These are phyloP conservation scores for Lepiota subincarnata DNA, from an alignment of 768 basidiomycete genomes.

Conservation along the genomic window DNA sequence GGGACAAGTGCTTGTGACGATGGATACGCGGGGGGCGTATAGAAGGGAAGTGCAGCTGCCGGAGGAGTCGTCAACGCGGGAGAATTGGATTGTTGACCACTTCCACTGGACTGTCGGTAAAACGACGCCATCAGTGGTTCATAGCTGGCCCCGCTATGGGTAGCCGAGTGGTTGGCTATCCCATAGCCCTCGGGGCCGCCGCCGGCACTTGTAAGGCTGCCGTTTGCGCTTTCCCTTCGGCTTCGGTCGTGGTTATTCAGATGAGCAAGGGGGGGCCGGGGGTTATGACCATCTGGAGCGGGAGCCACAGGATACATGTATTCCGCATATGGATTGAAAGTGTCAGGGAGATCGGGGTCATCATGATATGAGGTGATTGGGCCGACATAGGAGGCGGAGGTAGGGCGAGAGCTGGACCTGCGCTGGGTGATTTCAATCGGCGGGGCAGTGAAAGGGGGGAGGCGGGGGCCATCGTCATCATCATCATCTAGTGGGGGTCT, in stretches of 20 bases:
- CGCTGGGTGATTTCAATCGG: conserved; percentile 33
- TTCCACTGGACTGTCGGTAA: conserved; percentile 20
- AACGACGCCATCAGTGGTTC: conserved; percentile 22
- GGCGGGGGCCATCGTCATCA: too few relatives aligned
- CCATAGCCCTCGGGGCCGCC: conserved; percentile 5
- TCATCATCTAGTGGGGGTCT: conserved; percentile 67
- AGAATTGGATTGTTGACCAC: neutral
- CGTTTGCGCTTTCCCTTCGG: conserved; percentile 13
- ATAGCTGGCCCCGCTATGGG: conserved; percentile 17
- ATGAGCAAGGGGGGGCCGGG: conserved; percentile 36
- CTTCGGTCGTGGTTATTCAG: conserved; percentile 22
- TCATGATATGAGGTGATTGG: conserved; percentile 11
- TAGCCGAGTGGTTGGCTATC: conserved; percentile 10
- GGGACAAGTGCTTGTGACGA: neutral
- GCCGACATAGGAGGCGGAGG: conserved; percentile 3
- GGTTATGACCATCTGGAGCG: conserved; percentile 26
- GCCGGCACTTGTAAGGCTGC: conserved; percentile 9
- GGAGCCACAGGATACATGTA: conserved; percentile 29
- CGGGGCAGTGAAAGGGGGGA: conserved; percentile 3
- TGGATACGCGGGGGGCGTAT: conserved; percentile 24
- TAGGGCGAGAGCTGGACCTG: conserved; percentile 34
- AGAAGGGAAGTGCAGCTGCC: conserved; percentile 20
- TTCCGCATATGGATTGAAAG: conserved; percentile 54
- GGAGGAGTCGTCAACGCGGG: conserved; percentile 20
- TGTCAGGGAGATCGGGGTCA: conserved; percentile 12